phyloP scores from a whole-genome alignment of 2,329 filamentous ascomycete species.

The Plenodomus tracheiphilus region DNA sequence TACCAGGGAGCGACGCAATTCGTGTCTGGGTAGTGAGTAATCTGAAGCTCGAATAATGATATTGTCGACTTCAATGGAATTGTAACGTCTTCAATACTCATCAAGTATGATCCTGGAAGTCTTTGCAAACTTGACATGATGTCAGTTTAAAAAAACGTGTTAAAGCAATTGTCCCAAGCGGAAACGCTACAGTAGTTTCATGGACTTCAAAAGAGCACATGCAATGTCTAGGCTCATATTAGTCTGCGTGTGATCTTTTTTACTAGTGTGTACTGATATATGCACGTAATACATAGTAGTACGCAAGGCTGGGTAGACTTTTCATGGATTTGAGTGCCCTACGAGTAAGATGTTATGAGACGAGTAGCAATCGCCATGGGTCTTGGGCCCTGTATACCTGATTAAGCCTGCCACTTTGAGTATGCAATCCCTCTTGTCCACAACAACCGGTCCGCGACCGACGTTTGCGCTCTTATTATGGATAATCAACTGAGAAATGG shows the following conservation, averaged over 20 bases:
- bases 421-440: neutral
- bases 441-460: neutral
- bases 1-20: neutral
- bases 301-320: neutral
- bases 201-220: too few relatives aligned
- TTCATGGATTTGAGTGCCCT: neutral
- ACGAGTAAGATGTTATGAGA: neutral
- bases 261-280: neutral
- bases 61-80: neutral
- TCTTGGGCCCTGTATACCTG: neutral
- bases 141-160: too few relatives aligned
- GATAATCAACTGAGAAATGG: too few relatives aligned
- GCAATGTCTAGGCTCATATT: too few relatives aligned
- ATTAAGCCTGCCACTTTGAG: neutral
- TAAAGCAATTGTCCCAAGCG: too few relatives aligned
- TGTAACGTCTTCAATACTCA: too few relatives aligned
- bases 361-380: neutral
- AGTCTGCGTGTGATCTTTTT: neutral
- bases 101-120: too few relatives aligned
- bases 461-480: too few relatives aligned
- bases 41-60: neutral
- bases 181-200: too few relatives aligned
- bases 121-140: too few relatives aligned
- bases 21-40: neutral
- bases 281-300: neutral